Base-by-base conservation (phyloP, 2,329 filamentous ascomycete genomes). In the Chrysoporthe deuterocubensis region DNA sequence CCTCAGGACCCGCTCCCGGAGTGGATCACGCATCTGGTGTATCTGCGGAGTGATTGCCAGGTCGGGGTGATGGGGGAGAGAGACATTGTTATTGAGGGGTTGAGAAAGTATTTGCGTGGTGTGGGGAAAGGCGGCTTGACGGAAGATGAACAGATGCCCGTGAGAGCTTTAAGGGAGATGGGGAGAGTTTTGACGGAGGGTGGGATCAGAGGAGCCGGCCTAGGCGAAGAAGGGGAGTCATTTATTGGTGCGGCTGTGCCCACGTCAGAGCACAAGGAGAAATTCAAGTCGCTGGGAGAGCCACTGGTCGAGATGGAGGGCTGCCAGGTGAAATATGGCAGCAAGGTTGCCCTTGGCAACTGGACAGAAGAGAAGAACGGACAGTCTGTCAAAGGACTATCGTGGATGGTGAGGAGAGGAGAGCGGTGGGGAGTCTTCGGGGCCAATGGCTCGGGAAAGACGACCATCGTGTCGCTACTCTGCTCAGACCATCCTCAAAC, bases 401-500 rank as follows among this genome's bases (percentile, higher is more conserved):
- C 90, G 75, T 97, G 96, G 93, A 92, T 86, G 0, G 90, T 98
- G 34, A 87, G 89, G 50, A 87, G 91, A 63, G 94, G 95, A 34
- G 89, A 97, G 76, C 89, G 94, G 70, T 97, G 94, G 92, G 95
- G 92, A 3, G 87, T 98, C 21, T 96, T 99, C 75, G 96, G 96
- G 0, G 91, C 94, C 43, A 98, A 99, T 73, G 96, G 92, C 14
- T 97, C 93, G 0, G 96, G 96, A 21, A 99, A 99, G 82, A 99
- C 96, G 0, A 99, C 96, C 0, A 85, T 99, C 50, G 87, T 98
- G 40, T 96, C 94, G 5, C 85, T 99, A 6, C 92, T 99, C 68
- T 96, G 93, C 69, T 98, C 95, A 0, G 96, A 99, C 75, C 96
- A 99, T 74, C 96, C 96, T 0, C 95, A 98, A 78, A 90, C 94